Conservation (phyloP, 768 basidiomycete species). For the Boletus vinaceobasis region DNA sequence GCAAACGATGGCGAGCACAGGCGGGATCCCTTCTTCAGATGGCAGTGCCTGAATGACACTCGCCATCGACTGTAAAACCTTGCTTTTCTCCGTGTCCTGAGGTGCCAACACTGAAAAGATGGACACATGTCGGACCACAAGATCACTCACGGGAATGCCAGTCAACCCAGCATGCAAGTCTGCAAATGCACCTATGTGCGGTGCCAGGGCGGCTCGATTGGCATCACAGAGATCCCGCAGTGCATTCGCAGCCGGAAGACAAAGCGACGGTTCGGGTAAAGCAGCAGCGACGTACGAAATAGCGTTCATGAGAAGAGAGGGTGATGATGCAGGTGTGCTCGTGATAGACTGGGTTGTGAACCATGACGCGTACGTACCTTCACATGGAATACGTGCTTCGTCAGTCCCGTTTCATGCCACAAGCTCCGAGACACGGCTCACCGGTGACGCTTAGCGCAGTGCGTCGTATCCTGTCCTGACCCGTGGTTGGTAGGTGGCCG, state of each 20-base stretch:
- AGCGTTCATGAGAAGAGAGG: constrained; percentile 58
- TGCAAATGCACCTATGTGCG: constrained; percentile 81
- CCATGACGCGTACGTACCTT: constrained; percentile 78
- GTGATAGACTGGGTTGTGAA: constrained; percentile 53
- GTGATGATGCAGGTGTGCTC: constrained; percentile 24
- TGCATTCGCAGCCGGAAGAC: constrained; percentile 73
- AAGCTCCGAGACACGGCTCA: constrained; percentile 31
- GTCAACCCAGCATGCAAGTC: constrained; percentile 76
- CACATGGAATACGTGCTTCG: not conserved
- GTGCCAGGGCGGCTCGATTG: constrained; percentile 78
- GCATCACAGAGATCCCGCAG: constrained; percentile 87
- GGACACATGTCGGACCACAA: not conserved
- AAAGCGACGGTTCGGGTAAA: constrained; percentile 60
- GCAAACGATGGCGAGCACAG: constrained; percentile 72
- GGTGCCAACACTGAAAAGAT: not conserved
- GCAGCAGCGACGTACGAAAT: constrained; percentile 70
- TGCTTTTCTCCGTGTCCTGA: constrained; percentile 82
- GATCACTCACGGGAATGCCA: constrained; percentile 60
- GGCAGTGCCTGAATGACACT: constrained; percentile 92
- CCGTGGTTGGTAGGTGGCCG: constrained; percentile 61
- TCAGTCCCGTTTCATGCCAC: not conserved
- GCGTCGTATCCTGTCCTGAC: constrained; percentile 62
- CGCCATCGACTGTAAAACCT: constrained; percentile 88
- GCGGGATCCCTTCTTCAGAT: constrained; percentile 70
- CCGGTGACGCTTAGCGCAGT: constrained; percentile 77